phyloP scores from a whole-genome alignment of 306 rosid species.

The Gillenia trifoliata region DNA sequence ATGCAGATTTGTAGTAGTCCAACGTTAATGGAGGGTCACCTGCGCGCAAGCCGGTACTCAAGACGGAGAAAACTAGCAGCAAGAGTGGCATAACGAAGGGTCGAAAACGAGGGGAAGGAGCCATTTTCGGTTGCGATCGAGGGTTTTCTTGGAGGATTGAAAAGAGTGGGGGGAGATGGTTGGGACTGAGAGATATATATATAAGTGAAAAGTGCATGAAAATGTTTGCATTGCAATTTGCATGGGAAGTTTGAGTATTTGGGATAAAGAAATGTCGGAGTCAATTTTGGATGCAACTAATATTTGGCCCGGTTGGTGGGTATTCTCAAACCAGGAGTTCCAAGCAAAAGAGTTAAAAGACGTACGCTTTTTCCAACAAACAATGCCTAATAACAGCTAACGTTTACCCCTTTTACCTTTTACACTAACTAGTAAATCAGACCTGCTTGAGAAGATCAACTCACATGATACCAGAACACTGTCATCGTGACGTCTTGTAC shows the following conservation, averaged over 20 bases:
- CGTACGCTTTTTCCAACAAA: constrained; percentile 37
- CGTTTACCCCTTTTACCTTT: background rate
- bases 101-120: constrained; percentile 21
- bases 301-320: constrained; percentile 60
- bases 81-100: constrained; percentile 26
- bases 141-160: constrained; percentile 18
- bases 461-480: no score
- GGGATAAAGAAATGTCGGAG: constrained; percentile 22
- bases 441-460: background rate
- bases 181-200: constrained; percentile 35
- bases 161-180: constrained; percentile 43
- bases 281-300: constrained; percentile 93
- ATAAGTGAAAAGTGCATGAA: constrained; percentile 18
- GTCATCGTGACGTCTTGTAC: background rate
- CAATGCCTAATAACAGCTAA: constrained; percentile 32
- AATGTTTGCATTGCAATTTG: constrained; percentile 17
- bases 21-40: constrained; percentile 54
- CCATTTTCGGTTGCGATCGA: constrained; percentile 32
- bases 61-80: constrained; percentile 22
- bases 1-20: constrained; percentile 68
- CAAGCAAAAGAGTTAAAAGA: background rate
- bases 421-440: background rate
- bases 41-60: constrained; percentile 34
- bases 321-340: constrained; percentile 33
- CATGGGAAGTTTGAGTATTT: constrained; percentile 31